Evolutionary conservation across 2,329 filamentous ascomycete species (phyloP).

Genomic region (Colletotrichum eremochloae): DNA sequence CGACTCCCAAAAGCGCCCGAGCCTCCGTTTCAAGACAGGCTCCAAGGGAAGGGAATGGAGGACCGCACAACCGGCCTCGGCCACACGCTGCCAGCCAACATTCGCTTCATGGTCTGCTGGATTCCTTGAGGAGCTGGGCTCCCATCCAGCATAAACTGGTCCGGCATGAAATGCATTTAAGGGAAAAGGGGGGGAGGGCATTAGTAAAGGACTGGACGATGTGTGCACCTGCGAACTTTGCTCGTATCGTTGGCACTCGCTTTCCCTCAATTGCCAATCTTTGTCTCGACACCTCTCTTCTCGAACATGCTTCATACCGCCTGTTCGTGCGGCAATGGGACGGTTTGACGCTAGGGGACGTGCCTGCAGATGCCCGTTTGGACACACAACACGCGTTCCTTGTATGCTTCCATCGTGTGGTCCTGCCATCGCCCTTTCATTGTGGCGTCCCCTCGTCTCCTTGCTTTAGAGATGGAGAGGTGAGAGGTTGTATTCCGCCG

Average conservation of each 20-base stretch:
- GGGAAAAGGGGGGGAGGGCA: background rate
- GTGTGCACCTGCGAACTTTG: slow-evolving; percentile 15
- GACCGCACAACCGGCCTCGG: slow-evolving; percentile 10
- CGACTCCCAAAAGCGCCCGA: slow-evolving; percentile 15
- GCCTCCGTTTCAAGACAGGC: slow-evolving; percentile 38
- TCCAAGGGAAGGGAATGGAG: background rate
- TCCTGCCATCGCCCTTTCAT: background rate
- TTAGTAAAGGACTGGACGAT: background rate
- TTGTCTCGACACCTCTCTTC: background rate
- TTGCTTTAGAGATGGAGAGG: background rate
- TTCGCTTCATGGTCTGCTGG: background rate
- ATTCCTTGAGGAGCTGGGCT: background rate
- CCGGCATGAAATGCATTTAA: slow-evolving; percentile 6
- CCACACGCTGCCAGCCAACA: slow-evolving; percentile 15
- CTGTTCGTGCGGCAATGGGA: slow-evolving; percentile 34
- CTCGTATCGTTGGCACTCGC: background rate
- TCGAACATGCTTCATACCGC: slow-evolving; percentile 30
- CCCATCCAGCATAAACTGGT: slow-evolving; percentile 5
- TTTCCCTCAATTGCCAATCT: slow-evolving; percentile 10
- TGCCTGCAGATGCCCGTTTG: slow-evolving; percentile 11
- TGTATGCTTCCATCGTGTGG: background rate
- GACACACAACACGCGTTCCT: background rate
- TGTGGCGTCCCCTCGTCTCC: background rate
- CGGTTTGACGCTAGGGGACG: slow-evolving; percentile 32
- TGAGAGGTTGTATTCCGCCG: background rate